phyloP scores from a whole-genome alignment of 2,329 filamentous ascomycete genomes.

The Epichloe aotearoae region DNA sequence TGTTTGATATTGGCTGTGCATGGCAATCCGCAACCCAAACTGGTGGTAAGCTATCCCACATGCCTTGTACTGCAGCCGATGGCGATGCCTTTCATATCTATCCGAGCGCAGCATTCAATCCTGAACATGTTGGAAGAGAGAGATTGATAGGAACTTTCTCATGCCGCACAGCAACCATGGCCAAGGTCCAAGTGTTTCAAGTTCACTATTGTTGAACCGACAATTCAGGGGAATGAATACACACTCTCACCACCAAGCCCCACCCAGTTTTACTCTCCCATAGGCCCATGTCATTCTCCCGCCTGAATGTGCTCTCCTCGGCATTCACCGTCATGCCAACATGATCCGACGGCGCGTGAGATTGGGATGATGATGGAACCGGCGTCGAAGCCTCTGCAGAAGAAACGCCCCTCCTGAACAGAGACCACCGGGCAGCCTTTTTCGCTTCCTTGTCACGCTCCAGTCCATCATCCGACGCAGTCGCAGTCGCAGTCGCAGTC shows the following conservation, averaged over 20 bases:
- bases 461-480: slow-evolving; percentile 12
- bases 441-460: slow-evolving; percentile 20
- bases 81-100: no score
- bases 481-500: slow-evolving; percentile 4
- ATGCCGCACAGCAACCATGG: no score
- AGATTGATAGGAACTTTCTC: no score
- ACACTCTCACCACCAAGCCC: slow-evolving; percentile 29
- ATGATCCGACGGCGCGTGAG: slow-evolving; percentile 8
- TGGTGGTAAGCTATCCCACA: no score
- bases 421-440: slow-evolving; percentile 14
- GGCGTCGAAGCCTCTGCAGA: background rate
- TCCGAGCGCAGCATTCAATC: no score
- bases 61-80: no score
- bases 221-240: background rate
- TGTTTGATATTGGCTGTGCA: no score
- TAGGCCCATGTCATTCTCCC: slow-evolving; percentile 37
- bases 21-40: no score
- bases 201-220: no score
- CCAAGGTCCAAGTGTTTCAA: no score
- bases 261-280: slow-evolving; percentile 38
- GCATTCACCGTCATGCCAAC: slow-evolving; percentile 28
- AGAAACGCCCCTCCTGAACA: slow-evolving; percentile 16
- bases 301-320: slow-evolving; percentile 37
- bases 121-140: no score
- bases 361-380: background rate